Evolutionary conservation across 495 filamentous ascomycete genomes (phyloP).

Genomic region (Glarea lozoyensis): DNA sequence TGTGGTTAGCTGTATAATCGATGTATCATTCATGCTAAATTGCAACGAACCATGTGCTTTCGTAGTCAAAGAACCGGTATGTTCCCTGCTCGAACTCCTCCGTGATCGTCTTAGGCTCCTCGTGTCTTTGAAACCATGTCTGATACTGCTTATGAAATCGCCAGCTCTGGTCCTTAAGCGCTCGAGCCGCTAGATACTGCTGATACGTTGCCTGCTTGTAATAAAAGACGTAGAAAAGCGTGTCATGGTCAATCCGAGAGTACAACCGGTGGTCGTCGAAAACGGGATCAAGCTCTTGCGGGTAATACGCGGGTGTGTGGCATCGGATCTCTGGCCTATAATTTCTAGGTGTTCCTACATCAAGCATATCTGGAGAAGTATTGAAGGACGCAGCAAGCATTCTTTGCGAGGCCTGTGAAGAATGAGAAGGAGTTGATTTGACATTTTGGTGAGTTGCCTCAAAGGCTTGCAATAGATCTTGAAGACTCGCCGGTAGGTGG

Average conservation of each 20-base stretch:
- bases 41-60: slow-evolving; percentile 80
- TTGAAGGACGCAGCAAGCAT: slow-evolving; percentile 64
- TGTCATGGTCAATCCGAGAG: slow-evolving; percentile 82
- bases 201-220: slow-evolving; percentile 95
- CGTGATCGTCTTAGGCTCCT: slow-evolving; percentile 96
- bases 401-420: slow-evolving; percentile 60
- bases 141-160: slow-evolving; percentile 99
- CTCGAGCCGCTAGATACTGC: slow-evolving; percentile 92
- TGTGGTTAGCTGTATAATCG: slow-evolving; percentile 26
- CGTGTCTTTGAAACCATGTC: slow-evolving; percentile 97
- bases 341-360: slow-evolving; percentile 71
- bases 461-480: slow-evolving; percentile 84
- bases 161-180: slow-evolving; percentile 95
- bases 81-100: slow-evolving; percentile 98
- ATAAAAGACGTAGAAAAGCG: slow-evolving; percentile 98
- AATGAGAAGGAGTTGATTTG: slow-evolving; percentile 41
- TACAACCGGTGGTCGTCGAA: slow-evolving; percentile 88
- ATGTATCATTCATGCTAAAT: slow-evolving; percentile 2
- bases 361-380: slow-evolving; percentile 61
- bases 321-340: slow-evolving; percentile 77
- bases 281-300: slow-evolving; percentile 80
- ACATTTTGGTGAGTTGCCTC: slow-evolving; percentile 69
- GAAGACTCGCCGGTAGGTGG: slow-evolving; percentile 83
- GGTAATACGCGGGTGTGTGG: slow-evolving; percentile 77
- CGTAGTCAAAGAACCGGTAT: slow-evolving; percentile 98